These are phyloP conservation scores for Salix arbutifolia DNA, from an alignment of 345 rosid species.

Conservation along the genomic window DNA sequence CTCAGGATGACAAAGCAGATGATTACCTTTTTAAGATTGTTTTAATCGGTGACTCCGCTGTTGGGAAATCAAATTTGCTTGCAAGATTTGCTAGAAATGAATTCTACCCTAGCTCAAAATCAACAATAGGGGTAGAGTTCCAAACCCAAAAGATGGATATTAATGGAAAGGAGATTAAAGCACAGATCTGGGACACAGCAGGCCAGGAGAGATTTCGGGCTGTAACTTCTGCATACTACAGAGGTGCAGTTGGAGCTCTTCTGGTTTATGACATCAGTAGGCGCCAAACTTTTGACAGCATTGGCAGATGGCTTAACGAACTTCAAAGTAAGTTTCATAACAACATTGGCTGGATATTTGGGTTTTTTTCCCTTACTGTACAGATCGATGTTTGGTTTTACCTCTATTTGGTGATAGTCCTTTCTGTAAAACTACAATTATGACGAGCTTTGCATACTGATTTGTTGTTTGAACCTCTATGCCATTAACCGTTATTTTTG, in stretches of 20 bases:
- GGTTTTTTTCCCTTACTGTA: not conserved
- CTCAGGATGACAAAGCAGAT: constrained; percentile 75
- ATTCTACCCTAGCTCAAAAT: constrained; percentile 88
- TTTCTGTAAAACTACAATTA: not conserved
- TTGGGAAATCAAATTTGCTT: constrained; percentile 93
- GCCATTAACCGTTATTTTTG: not conserved
- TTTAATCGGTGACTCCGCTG: constrained; percentile 91
- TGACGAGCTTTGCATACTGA: not conserved
- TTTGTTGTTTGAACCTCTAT: not conserved
- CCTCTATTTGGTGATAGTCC: not conserved
- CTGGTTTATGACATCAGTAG: constrained; percentile 92
- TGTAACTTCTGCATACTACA: constrained; percentile 90
- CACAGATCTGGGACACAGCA: constrained; percentile 99
- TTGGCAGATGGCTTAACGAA: constrained; percentile 96
- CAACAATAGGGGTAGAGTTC: constrained; percentile 97
- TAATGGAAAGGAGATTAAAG: constrained; percentile 86
- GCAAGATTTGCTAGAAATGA: constrained; percentile 98
- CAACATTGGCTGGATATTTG: not conserved
- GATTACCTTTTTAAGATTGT: constrained; percentile 97
- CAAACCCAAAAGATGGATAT: constrained; percentile 93
- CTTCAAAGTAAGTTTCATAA: constrained; percentile 69
- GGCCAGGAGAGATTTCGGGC: constrained; percentile 99
- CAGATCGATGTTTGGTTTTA: not conserved
- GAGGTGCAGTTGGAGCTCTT: constrained; percentile 99
- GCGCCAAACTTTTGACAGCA: constrained; percentile 79